phyloP scores from a whole-genome alignment of 192 early-diverging fungal genomes.

The Chytriomyces sp. region DNA sequence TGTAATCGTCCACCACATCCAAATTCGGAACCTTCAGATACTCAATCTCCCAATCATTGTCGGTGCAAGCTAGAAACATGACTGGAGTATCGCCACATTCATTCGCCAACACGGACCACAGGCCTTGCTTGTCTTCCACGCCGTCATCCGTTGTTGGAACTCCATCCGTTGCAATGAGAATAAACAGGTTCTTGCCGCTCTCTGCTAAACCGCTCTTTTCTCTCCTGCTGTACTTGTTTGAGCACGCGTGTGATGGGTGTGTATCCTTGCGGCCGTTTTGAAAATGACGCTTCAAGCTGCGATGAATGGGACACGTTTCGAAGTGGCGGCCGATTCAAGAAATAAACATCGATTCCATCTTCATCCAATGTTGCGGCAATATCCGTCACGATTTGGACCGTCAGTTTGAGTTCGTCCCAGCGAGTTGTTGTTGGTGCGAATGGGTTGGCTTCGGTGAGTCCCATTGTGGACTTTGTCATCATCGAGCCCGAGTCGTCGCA shows the following conservation, averaged over 20 bases:
- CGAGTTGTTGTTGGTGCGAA: constrained; percentile 22
- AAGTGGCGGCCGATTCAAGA: constrained; percentile 24
- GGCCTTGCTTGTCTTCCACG: not conserved
- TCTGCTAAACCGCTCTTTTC: not conserved
- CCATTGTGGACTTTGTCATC: not conserved
- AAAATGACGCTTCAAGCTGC: not conserved
- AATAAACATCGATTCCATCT: constrained; percentile 32
- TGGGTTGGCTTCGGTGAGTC: not conserved
- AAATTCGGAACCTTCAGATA: constrained; percentile 3
- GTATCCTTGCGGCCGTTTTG: constrained; percentile 16
- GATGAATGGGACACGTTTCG: not conserved
- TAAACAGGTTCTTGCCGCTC: constrained; percentile 4
- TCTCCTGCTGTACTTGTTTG: constrained; percentile 19
- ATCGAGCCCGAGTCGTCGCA: constrained; percentile 26
- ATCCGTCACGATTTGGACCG: constrained; percentile 21
- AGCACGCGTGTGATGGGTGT: constrained; percentile 20
- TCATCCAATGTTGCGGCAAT: constrained; percentile 4
- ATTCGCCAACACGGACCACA: not conserved
- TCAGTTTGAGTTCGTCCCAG: constrained; percentile 28
- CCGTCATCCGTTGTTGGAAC: not conserved
- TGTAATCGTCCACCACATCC: constrained; percentile 20
- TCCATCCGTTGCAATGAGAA: constrained; percentile 18
- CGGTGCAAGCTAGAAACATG: constrained; percentile 7
- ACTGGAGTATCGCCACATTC: not conserved
- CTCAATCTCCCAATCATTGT: not conserved